Evolutionary conservation across 1,139 yeast genomes (phyloP).

Genomic region (Candida pseudocylindracea): DNA sequence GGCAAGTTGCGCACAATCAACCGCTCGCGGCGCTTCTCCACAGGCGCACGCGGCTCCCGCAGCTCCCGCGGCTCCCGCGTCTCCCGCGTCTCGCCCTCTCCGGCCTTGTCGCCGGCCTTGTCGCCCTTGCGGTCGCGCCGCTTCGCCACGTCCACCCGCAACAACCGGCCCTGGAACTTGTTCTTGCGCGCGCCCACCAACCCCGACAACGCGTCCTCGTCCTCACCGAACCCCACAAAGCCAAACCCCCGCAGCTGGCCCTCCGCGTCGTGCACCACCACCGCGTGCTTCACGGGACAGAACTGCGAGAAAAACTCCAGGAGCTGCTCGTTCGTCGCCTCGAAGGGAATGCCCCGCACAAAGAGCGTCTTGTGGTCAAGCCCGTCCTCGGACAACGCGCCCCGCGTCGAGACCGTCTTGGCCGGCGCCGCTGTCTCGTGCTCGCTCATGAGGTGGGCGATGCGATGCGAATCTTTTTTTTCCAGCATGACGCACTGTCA

Average conservation of each 20-base stretch:
- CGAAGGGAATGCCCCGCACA: slow-evolving; percentile 63
- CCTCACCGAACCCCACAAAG: slow-evolving; percentile 71
- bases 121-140: slow-evolving; percentile 60
- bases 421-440: too few relatives aligned
- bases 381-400: too few relatives aligned
- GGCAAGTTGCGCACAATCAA: slow-evolving; percentile 82
- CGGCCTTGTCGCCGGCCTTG: slow-evolving; percentile 1
- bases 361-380: slow-evolving; percentile 49
- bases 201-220: slow-evolving; percentile 71
- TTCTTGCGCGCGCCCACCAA: slow-evolving; percentile 40
- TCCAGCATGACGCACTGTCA: too few relatives aligned
- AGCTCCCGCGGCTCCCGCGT: slow-evolving; percentile 4
- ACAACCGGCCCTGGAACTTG: slow-evolving; percentile 40
- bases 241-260: slow-evolving; percentile 83
- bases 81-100: slow-evolving; percentile 6
- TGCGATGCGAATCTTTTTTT: too few relatives aligned
- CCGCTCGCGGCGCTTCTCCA: slow-evolving; percentile 57
- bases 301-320: slow-evolving; percentile 74
- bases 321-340: slow-evolving; percentile 62
- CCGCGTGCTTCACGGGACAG: slow-evolving; percentile 92
- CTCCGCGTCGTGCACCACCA: slow-evolving; percentile 61
- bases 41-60: slow-evolving; percentile 4
- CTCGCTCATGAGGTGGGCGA: too few relatives aligned
- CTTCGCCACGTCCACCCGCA: slow-evolving; percentile 75
- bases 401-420: too few relatives aligned